Conservation (phyloP, 1,284 basidiomycete species). For the Tylopilus sp. region DNA sequence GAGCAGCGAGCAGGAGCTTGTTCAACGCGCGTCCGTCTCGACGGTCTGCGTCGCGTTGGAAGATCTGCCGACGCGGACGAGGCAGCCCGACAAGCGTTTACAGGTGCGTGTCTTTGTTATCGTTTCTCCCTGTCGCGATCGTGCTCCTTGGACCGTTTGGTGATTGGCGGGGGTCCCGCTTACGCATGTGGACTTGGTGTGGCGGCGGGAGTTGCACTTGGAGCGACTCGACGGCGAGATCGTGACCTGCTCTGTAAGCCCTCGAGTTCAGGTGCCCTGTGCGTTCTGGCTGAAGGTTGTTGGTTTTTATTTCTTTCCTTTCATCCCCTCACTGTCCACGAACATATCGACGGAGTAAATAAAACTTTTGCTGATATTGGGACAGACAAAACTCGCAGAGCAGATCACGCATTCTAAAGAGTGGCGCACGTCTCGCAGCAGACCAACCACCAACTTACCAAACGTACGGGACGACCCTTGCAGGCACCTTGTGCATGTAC, state of each 20-base stretch:
- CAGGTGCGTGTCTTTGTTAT: slow-evolving; percentile 48
- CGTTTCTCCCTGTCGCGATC: no score
- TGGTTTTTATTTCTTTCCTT: no score
- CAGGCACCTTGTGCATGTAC: slow-evolving; percentile 6
- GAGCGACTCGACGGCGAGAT: slow-evolving; percentile 40
- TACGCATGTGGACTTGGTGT: slow-evolving; percentile 64
- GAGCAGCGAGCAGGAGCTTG: slow-evolving; percentile 77
- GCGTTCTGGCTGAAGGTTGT: neutral
- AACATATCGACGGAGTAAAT: slow-evolving; percentile 10
- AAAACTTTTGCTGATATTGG: no score
- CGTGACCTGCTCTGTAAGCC: neutral
- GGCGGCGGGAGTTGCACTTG: slow-evolving; percentile 60
- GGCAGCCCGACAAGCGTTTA: slow-evolving; percentile 86
- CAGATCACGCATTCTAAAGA: no score
- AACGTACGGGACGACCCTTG: neutral
- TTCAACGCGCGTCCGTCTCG: slow-evolving; percentile 78
- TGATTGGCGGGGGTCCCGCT: neutral
- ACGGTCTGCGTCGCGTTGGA: slow-evolving; percentile 85
- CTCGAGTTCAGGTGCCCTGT: neutral
- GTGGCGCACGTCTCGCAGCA: no score
- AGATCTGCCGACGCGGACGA: slow-evolving; percentile 85
- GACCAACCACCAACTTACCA: no score
- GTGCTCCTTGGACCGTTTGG: no score
- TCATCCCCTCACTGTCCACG: neutral
- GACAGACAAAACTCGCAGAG: no score